phyloP scores from a whole-genome alignment of 1,139 yeast species.

The Yamadazyma buinensis region DNA sequence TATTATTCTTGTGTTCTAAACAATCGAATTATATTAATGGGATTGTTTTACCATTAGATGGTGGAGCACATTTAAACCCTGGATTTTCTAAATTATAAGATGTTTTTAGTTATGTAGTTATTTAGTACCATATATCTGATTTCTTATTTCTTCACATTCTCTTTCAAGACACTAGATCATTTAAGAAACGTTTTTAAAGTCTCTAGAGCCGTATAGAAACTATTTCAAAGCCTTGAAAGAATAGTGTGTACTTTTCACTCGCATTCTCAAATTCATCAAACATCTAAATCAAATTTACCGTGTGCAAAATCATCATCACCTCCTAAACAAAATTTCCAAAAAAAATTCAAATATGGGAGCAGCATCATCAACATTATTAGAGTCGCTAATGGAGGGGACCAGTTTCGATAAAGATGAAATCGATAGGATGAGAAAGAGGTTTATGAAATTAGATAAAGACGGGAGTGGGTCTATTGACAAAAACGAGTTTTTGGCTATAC shows the following conservation, averaged over 20 bases:
- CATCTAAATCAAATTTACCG: too few species aligned
- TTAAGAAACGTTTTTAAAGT: too few species aligned
- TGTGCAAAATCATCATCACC: too few species aligned
- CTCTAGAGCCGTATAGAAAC: too few species aligned
- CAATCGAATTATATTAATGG: constrained; percentile 68
- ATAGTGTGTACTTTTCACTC: too few species aligned
- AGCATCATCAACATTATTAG: constrained; percentile 62
- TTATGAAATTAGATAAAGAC: constrained; percentile 93
- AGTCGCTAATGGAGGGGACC: constrained; percentile 71
- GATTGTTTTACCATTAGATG: constrained; percentile 70
- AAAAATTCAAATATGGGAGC: constrained; percentile 72
- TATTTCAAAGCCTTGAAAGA: too few species aligned
- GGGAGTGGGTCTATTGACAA: constrained; percentile 90
- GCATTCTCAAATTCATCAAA: too few species aligned
- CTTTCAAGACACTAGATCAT: too few species aligned
- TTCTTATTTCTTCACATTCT: too few species aligned
- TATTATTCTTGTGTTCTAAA: constrained; percentile 56
- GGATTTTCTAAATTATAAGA: constrained; percentile 16
- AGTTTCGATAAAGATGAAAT: constrained; percentile 87
- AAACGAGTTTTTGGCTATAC: constrained; percentile 85
- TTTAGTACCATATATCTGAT: neutral
- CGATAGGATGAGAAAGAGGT: constrained; percentile 84
- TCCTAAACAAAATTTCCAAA: too few species aligned
- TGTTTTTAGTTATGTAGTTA: too few species aligned
- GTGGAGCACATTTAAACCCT: constrained; percentile 47